Percentiles rank a stretch among this genome's conserved stretches.
Conservation (phyloP, 345 rosid species). For the Geranium brycei region DNA sequence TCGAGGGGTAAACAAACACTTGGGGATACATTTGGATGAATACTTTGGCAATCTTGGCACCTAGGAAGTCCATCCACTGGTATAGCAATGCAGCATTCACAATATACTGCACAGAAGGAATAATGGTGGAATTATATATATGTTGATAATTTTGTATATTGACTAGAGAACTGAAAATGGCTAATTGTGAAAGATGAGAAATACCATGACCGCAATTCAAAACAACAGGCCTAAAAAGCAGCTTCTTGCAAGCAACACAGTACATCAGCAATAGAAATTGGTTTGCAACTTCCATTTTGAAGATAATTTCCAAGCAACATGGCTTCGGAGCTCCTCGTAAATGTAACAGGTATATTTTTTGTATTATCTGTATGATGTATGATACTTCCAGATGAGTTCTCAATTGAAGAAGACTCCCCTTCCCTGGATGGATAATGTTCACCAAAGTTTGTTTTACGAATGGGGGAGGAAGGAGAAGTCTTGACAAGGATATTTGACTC, state of each 20-base stretch:
- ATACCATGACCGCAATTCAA: constrained; percentile 42
- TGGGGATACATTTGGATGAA: constrained; percentile 24
- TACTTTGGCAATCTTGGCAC: constrained; percentile 29
- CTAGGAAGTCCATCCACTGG: constrained; percentile 12
- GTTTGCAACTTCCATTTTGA: constrained; percentile 10
- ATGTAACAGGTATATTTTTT: not conserved
- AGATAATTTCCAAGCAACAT: constrained; percentile 6
- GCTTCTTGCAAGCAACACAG: constrained; percentile 25
- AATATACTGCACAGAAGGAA: constrained; percentile 24
- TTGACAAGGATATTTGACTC: not conserved
- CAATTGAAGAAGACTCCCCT: not conserved
- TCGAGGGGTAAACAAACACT: constrained; percentile 23
- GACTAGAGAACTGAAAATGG: not conserved
- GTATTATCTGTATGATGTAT: not conserved
- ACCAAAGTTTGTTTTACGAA: not conserved
- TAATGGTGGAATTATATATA: not conserved
- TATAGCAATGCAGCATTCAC: constrained; percentile 20
- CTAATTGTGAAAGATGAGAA: not conserved
- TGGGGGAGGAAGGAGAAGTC: not conserved
- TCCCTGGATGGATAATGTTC: not conserved
- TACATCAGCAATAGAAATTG: constrained; percentile 19
- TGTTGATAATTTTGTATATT: not conserved
- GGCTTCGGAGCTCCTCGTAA: constrained; percentile 6
- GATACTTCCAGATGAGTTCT: not conserved
- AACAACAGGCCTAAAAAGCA: constrained; percentile 29